Evolutionary conservation across 2,329 filamentous ascomycete genomes (phyloP).

Genomic region (Cladophialophora immunda): DNA sequence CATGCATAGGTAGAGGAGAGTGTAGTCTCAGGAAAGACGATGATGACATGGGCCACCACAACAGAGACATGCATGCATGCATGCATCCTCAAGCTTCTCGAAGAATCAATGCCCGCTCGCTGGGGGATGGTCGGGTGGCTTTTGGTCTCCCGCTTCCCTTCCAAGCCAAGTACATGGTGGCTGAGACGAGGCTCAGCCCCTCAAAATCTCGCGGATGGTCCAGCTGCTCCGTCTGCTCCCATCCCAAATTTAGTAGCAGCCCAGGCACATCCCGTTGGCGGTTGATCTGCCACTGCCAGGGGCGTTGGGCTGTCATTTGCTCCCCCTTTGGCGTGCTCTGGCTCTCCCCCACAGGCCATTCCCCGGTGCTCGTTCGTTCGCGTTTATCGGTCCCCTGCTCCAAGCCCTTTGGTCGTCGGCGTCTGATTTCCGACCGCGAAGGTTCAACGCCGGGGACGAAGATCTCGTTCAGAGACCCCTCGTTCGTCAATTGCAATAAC

Average conservation of each 20-base stretch:
- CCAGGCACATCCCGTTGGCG: slow-evolving; percentile 3
- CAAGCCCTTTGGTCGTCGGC: slow-evolving; percentile 7
- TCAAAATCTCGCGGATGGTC: neutral
- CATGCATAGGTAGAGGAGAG: neutral
- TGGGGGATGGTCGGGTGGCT: too few relatives aligned
- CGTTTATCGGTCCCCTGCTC: slow-evolving; percentile 15
- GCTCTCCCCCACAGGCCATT: neutral
- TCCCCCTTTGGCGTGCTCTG: too few relatives aligned
- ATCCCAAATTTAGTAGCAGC: slow-evolving; percentile 23
- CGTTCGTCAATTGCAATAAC: slow-evolving; percentile 4
- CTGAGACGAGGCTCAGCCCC: slow-evolving; percentile 25
- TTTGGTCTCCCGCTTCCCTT: slow-evolving; percentile 5
- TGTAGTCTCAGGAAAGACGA: neutral
- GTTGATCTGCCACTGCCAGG: neutral
- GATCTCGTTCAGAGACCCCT: neutral
- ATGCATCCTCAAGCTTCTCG: slow-evolving; percentile 7
- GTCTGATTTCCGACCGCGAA: slow-evolving; percentile 17
- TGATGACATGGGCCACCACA: slow-evolving; percentile 5
- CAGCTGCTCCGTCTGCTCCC: neutral
- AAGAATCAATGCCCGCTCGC: neutral
- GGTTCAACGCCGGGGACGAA: neutral
- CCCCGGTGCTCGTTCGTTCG: slow-evolving; percentile 4
- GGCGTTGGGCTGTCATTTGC: neutral
- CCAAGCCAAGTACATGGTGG: slow-evolving; percentile 7
- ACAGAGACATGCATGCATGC: slow-evolving; percentile 18